A percentile compares a stretch with the other conserved stretches of the same genome.
phyloP scores from a whole-genome alignment of 768 basidiomycete species.

The Tricholoma matsutake region DNA sequence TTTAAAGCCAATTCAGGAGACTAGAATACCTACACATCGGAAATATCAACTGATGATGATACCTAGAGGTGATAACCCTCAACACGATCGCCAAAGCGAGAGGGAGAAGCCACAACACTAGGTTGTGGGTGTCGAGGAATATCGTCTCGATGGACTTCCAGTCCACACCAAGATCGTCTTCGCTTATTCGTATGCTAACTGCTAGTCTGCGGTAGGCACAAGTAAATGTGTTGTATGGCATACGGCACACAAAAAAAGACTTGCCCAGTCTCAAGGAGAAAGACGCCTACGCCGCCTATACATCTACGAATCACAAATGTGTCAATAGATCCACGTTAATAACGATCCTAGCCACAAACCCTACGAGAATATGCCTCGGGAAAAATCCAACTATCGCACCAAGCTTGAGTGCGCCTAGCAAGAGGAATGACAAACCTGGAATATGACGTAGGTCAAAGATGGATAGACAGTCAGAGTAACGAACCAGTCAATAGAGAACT shows the following conservation, averaged over 20 bases:
- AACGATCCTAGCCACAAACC: slow-evolving; percentile 41
- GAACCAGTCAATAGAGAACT: slow-evolving; percentile 84
- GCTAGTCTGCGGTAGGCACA: slow-evolving; percentile 53
- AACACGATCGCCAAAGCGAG: slow-evolving; percentile 73
- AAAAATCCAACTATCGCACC: slow-evolving; percentile 93
- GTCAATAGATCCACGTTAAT: background rate
- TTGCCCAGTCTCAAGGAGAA: slow-evolving; percentile 87
- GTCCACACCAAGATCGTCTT: slow-evolving; percentile 70
- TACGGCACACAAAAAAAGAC: slow-evolving; percentile 14
- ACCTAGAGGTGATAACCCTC: slow-evolving; percentile 74
- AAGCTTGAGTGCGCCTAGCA: slow-evolving; percentile 80
- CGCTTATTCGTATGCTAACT: slow-evolving; percentile 78
- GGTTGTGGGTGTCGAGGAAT: slow-evolving; percentile 58
- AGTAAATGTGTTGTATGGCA: background rate
- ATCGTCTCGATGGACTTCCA: slow-evolving; percentile 65
- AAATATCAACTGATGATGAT: slow-evolving; percentile 87
- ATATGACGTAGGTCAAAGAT: slow-evolving; percentile 5
- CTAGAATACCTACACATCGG: slow-evolving; percentile 63
- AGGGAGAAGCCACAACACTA: slow-evolving; percentile 79
- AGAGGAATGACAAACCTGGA: slow-evolving; percentile 74
- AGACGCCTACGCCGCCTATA: slow-evolving; percentile 95
- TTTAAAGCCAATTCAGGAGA: background rate
- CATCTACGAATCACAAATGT: slow-evolving; percentile 40
- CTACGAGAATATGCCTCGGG: slow-evolving; percentile 95
- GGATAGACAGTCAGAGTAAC: slow-evolving; percentile 3